Conservation (phyloP, 495 filamentous ascomycete genomes). For the Acidomyces sp. region DNA sequence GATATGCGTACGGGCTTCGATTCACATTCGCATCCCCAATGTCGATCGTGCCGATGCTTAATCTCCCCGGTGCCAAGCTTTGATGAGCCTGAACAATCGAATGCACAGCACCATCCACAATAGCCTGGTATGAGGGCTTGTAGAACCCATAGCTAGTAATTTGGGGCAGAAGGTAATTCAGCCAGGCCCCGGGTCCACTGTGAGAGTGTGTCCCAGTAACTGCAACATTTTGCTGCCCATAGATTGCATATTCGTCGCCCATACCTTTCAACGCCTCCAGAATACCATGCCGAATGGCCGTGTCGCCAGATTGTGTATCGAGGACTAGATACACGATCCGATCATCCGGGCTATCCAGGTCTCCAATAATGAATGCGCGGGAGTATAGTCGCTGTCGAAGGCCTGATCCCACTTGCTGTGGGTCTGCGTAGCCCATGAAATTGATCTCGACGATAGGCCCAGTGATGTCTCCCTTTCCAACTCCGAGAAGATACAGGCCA, state of each 20-base stretch:
- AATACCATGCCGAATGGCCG: conserved; percentile 76
- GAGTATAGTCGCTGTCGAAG: conserved; percentile 83
- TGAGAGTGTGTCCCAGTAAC: conserved; percentile 91
- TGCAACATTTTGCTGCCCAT: conserved; percentile 74
- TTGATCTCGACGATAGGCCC: conserved; percentile 88
- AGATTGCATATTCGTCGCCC: conserved; percentile 56
- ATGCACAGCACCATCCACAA: conserved; percentile 72
- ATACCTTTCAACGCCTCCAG: conserved; percentile 53
- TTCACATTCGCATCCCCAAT: conserved; percentile 79
- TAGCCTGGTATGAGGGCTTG: conserved; percentile 74
- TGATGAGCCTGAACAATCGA: conserved; percentile 76
- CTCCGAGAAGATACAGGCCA: conserved; percentile 63
- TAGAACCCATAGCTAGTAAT: conserved; percentile 85
- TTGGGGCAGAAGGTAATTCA: conserved; percentile 92
- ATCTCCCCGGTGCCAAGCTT: conserved; percentile 53
- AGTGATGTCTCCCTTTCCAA: conserved; percentile 90
- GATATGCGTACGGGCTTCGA: conserved; percentile 79
- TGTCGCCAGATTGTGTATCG: conserved; percentile 83
- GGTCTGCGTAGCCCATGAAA: conserved; percentile 84
- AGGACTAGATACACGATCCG: conserved; percentile 81
- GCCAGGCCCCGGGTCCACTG: conserved; percentile 83
- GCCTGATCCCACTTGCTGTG: conserved; percentile 75
- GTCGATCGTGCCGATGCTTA: conserved; percentile 62
- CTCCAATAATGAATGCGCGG: conserved; percentile 77
- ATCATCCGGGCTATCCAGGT: conserved; percentile 48